Evolutionary conservation across 371 early-diverging fungal species (phyloP).

Genomic region (Smittium mucronatum): DNA sequence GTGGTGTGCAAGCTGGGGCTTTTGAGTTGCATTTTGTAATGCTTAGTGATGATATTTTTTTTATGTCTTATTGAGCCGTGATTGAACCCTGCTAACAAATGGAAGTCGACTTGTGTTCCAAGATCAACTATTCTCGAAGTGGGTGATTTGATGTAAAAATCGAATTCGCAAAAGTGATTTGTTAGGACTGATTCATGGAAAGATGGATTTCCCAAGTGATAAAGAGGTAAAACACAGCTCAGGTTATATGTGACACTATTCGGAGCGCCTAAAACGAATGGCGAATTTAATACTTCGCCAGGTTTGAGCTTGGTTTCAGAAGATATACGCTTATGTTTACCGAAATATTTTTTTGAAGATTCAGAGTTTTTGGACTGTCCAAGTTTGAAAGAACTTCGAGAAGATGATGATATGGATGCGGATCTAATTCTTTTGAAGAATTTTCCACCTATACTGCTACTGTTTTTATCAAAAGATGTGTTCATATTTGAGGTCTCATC

Average conservation of each 20-base stretch:
- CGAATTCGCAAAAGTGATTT: conserved; percentile 26
- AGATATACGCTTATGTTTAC: background rate
- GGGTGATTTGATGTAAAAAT: conserved; percentile 35
- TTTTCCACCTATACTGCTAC: conserved; percentile 3
- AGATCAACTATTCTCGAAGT: conserved; percentile 21
- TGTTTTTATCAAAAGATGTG: background rate
- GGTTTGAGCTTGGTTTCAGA: background rate
- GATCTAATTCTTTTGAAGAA: conserved; percentile 18
- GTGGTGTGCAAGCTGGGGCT: conserved; percentile 30
- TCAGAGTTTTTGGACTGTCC: conserved; percentile 17
- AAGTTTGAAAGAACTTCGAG: conserved; percentile 24
- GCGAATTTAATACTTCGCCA: background rate
- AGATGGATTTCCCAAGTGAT: conserved; percentile 22
- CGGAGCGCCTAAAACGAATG: conserved; percentile 10
- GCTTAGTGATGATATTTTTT: conserved; percentile 10
- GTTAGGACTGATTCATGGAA: conserved; percentile 26
- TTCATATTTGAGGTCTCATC: background rate
- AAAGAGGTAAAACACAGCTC: conserved; percentile 22
- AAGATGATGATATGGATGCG: conserved; percentile 22
- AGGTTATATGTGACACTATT: conserved; percentile 24
- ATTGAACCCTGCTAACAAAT: conserved; percentile 28
- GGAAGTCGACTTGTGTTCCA: conserved; percentile 28
- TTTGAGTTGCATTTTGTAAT: conserved; percentile 33
- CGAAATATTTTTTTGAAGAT: conserved; percentile 18
- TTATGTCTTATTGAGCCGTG: background rate